Conservation (phyloP, 2,329 filamentous ascomycete genomes). For the Hortaea werneckii region DNA sequence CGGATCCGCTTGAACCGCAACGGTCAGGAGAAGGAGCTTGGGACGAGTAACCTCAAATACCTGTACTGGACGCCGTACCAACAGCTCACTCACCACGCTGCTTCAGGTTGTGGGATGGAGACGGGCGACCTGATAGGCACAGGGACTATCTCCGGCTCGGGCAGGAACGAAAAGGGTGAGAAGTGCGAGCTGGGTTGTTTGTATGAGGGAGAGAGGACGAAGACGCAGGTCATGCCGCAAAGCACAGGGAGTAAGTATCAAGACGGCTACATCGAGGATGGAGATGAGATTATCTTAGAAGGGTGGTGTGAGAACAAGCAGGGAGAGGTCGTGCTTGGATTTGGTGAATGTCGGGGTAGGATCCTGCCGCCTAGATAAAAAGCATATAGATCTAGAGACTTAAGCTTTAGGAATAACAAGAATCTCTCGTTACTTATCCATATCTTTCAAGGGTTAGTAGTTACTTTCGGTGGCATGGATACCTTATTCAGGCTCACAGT, state of each 20-base stretch:
- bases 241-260: conserved; percentile 19
- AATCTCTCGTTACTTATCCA: too few species aligned
- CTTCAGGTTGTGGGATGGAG: conserved; percentile 32
- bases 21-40: conserved; percentile 13
- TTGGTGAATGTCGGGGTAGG: conserved; percentile 20
- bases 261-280: conserved; percentile 32
- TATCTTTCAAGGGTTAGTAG: too few species aligned
- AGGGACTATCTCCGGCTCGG: conserved; percentile 34
- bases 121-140: conserved; percentile 35
- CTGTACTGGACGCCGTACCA: conserved; percentile 39
- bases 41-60: conserved; percentile 26
- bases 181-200: conserved; percentile 33
- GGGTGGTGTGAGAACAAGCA: conserved; percentile 21
- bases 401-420: too few species aligned
- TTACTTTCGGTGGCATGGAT: too few species aligned
- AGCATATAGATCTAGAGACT: background rate
- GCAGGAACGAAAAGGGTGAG: conserved; percentile 17
- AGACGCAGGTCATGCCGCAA: conserved; percentile 26
- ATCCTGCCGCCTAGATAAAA: conserved; percentile 12
- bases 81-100: conserved; percentile 34
- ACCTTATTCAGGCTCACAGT: too few species aligned
- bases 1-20: conserved; percentile 18
- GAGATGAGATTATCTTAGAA: conserved; percentile 27
- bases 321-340: conserved; percentile 17
- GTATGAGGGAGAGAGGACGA: conserved; percentile 27